Percentiles rank a stretch among this genome's conserved stretches.
Conservation (phyloP, 2,329 filamentous ascomycete genomes). For the Raffaelea deltoideospora region DNA sequence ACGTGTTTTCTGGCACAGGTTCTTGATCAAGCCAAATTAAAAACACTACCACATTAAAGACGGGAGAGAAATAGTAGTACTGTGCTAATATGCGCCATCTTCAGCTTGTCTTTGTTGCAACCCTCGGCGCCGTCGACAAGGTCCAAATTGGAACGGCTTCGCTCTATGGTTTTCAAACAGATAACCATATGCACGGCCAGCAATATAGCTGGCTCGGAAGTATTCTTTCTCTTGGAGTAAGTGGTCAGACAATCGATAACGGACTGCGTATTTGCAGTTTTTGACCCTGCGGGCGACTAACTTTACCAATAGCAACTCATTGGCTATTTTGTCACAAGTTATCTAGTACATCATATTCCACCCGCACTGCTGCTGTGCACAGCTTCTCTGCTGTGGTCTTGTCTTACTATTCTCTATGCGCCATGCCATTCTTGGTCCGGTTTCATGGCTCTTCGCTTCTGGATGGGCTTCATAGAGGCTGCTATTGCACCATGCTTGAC, state of each 20-base stretch:
- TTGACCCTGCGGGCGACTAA: neutral
- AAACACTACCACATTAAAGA: too few species aligned
- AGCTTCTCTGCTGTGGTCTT: slow-evolving; percentile 16
- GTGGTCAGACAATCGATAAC: neutral
- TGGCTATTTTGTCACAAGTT: slow-evolving; percentile 14
- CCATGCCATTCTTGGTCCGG: slow-evolving; percentile 14
- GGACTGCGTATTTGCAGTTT: neutral
- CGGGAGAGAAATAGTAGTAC: neutral
- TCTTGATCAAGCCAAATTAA: too few species aligned
- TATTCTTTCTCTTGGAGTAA: slow-evolving; percentile 1
- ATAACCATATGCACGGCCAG: slow-evolving; percentile 8
- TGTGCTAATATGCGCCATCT: too few species aligned
- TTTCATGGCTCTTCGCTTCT: slow-evolving; percentile 16
- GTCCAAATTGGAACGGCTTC: slow-evolving; percentile 18
- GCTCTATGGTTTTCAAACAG: slow-evolving; percentile 18
- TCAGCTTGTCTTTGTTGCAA: slow-evolving; percentile 15
- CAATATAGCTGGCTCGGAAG: slow-evolving; percentile 3
- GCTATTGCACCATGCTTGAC: slow-evolving; percentile 16
- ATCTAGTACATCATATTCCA: slow-evolving; percentile 14
- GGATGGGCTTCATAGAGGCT: slow-evolving; percentile 17
- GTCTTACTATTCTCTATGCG: slow-evolving; percentile 14
- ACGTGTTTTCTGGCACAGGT: neutral
- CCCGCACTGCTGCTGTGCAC: slow-evolving; percentile 13
- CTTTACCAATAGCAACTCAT: neutral
- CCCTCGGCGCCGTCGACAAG: slow-evolving; percentile 18